These are phyloP conservation scores for Dendrothele bispora DNA, from an alignment of 768 basidiomycete genomes.

Conservation along the genomic window DNA sequence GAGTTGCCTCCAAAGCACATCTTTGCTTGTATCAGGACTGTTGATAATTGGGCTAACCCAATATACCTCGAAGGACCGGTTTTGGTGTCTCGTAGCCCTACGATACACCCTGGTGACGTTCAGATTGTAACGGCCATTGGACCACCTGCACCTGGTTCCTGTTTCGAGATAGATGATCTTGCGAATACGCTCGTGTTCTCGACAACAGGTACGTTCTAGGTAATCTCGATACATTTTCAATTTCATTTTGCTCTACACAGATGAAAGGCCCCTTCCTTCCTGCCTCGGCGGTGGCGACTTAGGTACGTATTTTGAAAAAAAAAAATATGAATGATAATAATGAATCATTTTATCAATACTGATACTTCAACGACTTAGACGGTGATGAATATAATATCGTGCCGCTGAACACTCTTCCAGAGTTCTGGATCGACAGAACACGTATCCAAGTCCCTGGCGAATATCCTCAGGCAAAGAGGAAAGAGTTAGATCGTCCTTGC, in stretches of 20 bases:
- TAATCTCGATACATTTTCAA: not conserved
- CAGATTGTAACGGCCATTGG: slow-evolving; percentile 63
- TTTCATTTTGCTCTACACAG: slow-evolving; percentile 28
- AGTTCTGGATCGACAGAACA: slow-evolving; percentile 24
- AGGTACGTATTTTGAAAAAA: too few species aligned
- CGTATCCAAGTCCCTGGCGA: slow-evolving; percentile 36
- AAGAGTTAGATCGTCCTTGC: slow-evolving; percentile 43
- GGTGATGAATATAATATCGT: slow-evolving; percentile 61
- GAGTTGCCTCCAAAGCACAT: slow-evolving; percentile 51
- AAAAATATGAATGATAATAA: too few species aligned
- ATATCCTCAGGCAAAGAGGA: slow-evolving; percentile 49
- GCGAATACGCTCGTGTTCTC: slow-evolving; percentile 65
- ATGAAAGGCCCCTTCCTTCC: slow-evolving; percentile 58
- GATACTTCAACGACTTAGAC: too few species aligned
- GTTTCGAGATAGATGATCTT: slow-evolving; percentile 50
- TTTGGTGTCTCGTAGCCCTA: slow-evolving; percentile 63
- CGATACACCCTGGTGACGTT: slow-evolving; percentile 69
- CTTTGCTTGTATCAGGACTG: slow-evolving; percentile 56
- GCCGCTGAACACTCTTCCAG: slow-evolving; percentile 37
- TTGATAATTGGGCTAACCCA: slow-evolving; percentile 28
- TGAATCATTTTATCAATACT: too few species aligned
- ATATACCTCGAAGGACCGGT: slow-evolving; percentile 58
- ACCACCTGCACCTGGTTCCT: slow-evolving; percentile 50
- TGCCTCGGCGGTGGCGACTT: slow-evolving; percentile 69
- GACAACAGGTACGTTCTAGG: slow-evolving; percentile 2